phyloP scores from a whole-genome alignment of 352 stramenopile species.

The Phytopythium delawarense region DNA sequence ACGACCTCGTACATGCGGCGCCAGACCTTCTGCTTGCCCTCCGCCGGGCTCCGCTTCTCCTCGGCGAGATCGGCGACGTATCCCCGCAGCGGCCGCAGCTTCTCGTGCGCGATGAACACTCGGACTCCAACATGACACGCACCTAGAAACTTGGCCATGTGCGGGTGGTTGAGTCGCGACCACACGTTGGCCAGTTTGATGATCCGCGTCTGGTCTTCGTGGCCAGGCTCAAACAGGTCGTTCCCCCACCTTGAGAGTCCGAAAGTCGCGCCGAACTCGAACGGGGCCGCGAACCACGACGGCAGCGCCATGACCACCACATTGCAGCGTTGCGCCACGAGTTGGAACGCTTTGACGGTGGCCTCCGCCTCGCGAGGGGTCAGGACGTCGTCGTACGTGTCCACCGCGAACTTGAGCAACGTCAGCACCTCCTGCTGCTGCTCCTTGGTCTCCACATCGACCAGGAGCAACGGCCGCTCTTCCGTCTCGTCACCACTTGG shows the following conservation, averaged over 20 bases:
- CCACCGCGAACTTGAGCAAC: background rate
- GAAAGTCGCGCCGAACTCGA: background rate
- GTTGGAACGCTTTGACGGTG: background rate
- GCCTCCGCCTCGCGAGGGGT: background rate
- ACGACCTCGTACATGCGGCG: background rate
- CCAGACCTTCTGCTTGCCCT: background rate
- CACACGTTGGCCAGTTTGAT: background rate
- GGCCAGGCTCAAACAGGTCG: background rate
- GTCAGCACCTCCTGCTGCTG: slow-evolving; percentile 1
- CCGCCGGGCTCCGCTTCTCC: too few species aligned
- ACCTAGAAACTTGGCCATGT: slow-evolving; percentile 4
- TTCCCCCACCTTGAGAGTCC: background rate
- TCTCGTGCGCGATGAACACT: background rate
- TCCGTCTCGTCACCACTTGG: background rate
- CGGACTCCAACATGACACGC: background rate
- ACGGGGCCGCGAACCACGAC: background rate
- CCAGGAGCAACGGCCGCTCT: background rate
- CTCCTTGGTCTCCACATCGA: background rate
- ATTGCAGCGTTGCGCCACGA: background rate
- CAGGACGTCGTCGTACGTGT: background rate
- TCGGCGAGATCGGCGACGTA: too few species aligned
- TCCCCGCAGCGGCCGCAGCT: background rate
- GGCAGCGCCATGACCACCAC: background rate
- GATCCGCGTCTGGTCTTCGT: background rate
- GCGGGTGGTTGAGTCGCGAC: background rate